These are phyloP conservation scores for Kurtzmaniella fragi DNA, from an alignment of 805 yeast genomes.

Conservation along the genomic window DNA sequence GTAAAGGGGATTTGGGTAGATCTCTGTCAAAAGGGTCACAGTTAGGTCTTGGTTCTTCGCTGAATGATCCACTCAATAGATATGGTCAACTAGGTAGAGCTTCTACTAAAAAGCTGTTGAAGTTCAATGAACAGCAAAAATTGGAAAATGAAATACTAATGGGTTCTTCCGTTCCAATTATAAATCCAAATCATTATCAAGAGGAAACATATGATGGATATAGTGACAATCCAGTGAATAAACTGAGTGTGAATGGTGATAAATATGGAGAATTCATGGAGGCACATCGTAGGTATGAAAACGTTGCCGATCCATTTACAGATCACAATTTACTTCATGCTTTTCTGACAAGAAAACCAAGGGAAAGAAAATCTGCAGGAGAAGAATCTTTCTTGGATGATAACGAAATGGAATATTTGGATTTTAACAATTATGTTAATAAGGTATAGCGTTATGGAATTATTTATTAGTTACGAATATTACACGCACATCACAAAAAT, in stretches of 20 bases:
- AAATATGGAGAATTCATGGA: background rate
- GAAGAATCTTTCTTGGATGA: slow-evolving; percentile 12
- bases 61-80: no score
- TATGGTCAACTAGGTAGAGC: no score
- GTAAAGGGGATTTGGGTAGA: no score
- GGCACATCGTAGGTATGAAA: no score
- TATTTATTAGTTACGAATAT: background rate
- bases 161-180: no score
- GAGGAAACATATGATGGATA: slow-evolving; percentile 26
- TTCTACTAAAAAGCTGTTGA: no score
- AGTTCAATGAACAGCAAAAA: no score
- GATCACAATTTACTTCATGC: background rate
- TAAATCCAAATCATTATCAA: slow-evolving; percentile 11
- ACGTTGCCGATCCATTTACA: background rate
- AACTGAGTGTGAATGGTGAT: background rate
- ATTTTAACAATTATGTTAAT: slow-evolving; percentile 9
- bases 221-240: slow-evolving; percentile 4
- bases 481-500: no score
- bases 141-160: no score
- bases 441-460: slow-evolving; percentile 1
- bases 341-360: background rate
- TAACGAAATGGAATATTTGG: slow-evolving; percentile 18
- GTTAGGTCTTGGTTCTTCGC: no score
- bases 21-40: no score
- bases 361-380: background rate